Base-by-base conservation (phyloP, 306 rosid species). In the Inga oerstediana region DNA sequence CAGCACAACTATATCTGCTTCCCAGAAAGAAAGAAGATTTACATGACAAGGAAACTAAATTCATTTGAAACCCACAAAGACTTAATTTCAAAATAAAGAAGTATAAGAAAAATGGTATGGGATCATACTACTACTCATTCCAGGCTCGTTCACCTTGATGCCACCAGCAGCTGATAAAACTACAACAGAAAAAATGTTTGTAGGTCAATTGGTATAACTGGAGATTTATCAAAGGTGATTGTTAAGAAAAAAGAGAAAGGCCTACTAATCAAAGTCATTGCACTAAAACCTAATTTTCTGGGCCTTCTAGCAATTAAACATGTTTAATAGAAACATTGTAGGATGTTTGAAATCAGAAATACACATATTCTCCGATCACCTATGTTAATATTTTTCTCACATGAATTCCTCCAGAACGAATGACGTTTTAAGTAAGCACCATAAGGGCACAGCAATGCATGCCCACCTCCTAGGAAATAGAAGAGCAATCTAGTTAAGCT, bases 81-180 rank as follows among this genome's bases (percentile, higher is more conserved):
- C 78, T 46, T 48, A 13, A 59, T 70, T n/a, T 62, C 65, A 17
- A 73, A 22, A 39, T 32, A 45, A 75, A 54, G 67, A 79, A 76
- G 79, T 45, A 44, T 24, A 77, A 74, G 20, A 85, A 72, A 72
- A 81, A 76, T 84, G 82, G 79, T 80, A 84, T 79, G 79, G 77
- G 82, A 66, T 10, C 80, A 66, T 93, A 95, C 98, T 92, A 72
- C 20, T 84, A 78, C 84, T 79, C 87, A 90, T 49, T 11, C 72
- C 74, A 45, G 97, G 97, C 68, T 76, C 79, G 79, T 85, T 89
- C 4, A 91, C 96, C 79, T 88, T 89, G 98, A 96, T 96, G 83
- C 99, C 99, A 4, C 99, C 99, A 81, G 89, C 93, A 74, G 98
- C 99, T 43, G 99, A 96, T 82, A 96, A 84, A 86, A 96, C 99